A percentile compares a stretch with the other conserved stretches of the same genome.
Evolutionary conservation across 2,329 filamentous ascomycete genomes (phyloP).

Genomic region (Camptophora hylomeconis): DNA sequence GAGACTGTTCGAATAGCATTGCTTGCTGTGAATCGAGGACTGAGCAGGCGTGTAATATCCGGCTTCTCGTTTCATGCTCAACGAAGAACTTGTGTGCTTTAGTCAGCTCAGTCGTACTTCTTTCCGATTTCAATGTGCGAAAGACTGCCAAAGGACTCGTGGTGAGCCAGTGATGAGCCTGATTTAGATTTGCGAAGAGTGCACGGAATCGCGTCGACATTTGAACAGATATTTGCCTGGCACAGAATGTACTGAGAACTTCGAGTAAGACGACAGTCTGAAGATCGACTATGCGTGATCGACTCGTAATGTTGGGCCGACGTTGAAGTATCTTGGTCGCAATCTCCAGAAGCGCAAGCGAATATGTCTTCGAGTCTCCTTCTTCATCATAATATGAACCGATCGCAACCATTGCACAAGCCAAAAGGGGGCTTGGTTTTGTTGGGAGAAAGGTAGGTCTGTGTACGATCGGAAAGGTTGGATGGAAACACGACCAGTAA

Average conservation of each 20-base stretch:
- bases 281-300: slow-evolving; percentile 22
- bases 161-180: slow-evolving; percentile 19
- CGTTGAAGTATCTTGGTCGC: slow-evolving; percentile 21
- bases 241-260: slow-evolving; percentile 22
- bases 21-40: slow-evolving; percentile 23
- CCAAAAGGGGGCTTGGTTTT: slow-evolving; percentile 21
- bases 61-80: slow-evolving; percentile 22
- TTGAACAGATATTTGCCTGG: slow-evolving; percentile 21
- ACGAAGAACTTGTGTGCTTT: slow-evolving; percentile 24
- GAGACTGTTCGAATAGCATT: slow-evolving; percentile 21
- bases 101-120: slow-evolving; percentile 17
- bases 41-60: slow-evolving; percentile 23
- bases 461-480: slow-evolving; percentile 24
- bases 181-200: slow-evolving; percentile 23
- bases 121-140: slow-evolving; percentile 17
- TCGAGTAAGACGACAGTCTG: slow-evolving; percentile 25
- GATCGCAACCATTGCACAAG: slow-evolving; percentile 24
- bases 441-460: slow-evolving; percentile 21
- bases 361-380: slow-evolving; percentile 23
- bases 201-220: slow-evolving; percentile 22
- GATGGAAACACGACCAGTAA: slow-evolving; percentile 25
- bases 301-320: slow-evolving; percentile 21
- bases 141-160: slow-evolving; percentile 21
- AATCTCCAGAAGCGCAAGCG: slow-evolving; percentile 21
- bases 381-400: slow-evolving; percentile 24